Percentiles rank a stretch among this genome's conserved stretches.
phyloP scores from a whole-genome alignment of 1,284 basidiomycete genomes.

The Inonotus obliquus region DNA sequence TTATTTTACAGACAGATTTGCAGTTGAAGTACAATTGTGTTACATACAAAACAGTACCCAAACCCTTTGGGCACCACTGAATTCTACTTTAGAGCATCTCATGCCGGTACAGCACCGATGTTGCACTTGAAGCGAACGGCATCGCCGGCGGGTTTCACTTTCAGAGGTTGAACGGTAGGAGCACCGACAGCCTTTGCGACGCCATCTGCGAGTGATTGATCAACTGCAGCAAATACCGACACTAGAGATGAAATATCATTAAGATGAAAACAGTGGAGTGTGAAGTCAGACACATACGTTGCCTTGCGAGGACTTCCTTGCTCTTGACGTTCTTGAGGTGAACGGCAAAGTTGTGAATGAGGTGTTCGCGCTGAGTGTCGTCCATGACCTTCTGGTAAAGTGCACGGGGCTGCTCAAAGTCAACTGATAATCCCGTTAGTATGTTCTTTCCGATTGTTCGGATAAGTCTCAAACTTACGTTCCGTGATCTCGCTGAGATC shows the following conservation, averaged over 20 bases:
- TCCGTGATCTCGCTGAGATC: slow-evolving; percentile 79
- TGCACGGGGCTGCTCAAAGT: slow-evolving; percentile 88
- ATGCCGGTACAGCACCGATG: neutral
- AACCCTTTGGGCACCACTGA: neutral
- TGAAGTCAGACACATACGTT: slow-evolving; percentile 45
- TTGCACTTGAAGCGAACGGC: slow-evolving; percentile 46
- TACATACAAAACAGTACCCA: neutral
- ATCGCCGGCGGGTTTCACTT: slow-evolving; percentile 57
- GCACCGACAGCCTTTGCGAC: slow-evolving; percentile 71
- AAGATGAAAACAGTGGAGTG: neutral
- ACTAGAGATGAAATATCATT: slow-evolving; percentile 38
- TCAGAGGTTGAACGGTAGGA: slow-evolving; percentile 48
- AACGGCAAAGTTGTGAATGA: slow-evolving; percentile 73
- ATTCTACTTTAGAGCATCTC: neutral
- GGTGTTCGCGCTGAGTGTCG: slow-evolving; percentile 61
- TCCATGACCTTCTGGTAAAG: slow-evolving; percentile 78
- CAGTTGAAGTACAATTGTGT: neutral
- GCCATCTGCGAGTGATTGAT: slow-evolving; percentile 66
- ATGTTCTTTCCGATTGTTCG: neutral
- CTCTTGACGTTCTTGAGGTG: slow-evolving; percentile 70
- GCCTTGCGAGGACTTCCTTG: slow-evolving; percentile 58
- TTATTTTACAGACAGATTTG: neutral
- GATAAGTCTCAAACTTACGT: slow-evolving; percentile 39
- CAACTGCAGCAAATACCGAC: slow-evolving; percentile 75
- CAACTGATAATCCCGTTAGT: slow-evolving; percentile 41